Evolutionary conservation across 2,329 filamentous ascomycete genomes (phyloP), one percentile per base, ranked within the genome.

Genomic region (Alternaria postmessia): DNA sequence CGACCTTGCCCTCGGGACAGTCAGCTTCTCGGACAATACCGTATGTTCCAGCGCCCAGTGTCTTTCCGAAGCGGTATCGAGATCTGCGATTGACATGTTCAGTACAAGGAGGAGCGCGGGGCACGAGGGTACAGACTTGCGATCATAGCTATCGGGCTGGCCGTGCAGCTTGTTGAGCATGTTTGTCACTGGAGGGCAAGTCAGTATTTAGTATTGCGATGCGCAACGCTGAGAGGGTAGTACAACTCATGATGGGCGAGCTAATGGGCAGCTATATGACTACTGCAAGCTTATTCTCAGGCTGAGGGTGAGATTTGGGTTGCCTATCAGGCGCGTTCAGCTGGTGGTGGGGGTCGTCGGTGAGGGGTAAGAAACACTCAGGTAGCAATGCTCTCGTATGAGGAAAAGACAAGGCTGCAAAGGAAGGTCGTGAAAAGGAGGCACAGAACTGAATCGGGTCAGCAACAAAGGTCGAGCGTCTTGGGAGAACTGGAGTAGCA

Each of bases 91-190:
- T 55, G 66, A 52, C 56, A 62, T 68, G 58, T 63, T 78, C 76
- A 79, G 72, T 58, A 70, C 64, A 39, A 41, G 56, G 55, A 61
- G 57, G 62, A 60, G 66, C 44, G 57, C 55, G 53, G 67, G 60
- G 69, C 18, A 48, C 44, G 28, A 64, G 64, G 68, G 68, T 59
- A 75, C 84, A 75, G 83, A 96, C 92, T 99, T 99, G 83, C 96
- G 97, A 79, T 98, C 95, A 84, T 99, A 99, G 83, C 93, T 97
- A 72, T 96, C 93, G 70, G 94, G 94, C 84, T 98, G 94, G 80
- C 94, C 93, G 75, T 96, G 92, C 75, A 97, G 91, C 87, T 94
- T 93, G 83, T 94, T 96, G 74, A 97, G 86, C 92, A 97, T 96
- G 77, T 87, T 91, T 71, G 90, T 84, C 83, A 96, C 93, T 96